phyloP scores from a whole-genome alignment of 495 filamentous ascomycete genomes.

The Polyplosphaeria fusca region DNA sequence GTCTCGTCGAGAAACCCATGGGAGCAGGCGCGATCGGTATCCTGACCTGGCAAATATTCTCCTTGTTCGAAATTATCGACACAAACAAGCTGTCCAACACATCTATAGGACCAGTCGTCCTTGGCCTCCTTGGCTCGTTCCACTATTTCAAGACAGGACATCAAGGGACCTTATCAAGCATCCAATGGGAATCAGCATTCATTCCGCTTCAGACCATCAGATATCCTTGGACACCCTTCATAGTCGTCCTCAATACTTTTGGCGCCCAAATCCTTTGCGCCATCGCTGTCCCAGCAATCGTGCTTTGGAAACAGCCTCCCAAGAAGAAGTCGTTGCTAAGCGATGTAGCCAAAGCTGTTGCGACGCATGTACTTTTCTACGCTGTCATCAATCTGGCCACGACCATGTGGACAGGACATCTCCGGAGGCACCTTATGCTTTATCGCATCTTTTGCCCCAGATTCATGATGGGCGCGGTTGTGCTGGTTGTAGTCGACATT shows the following conservation, averaged over 20 bases:
- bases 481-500: conserved; percentile 72
- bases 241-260: conserved; percentile 81
- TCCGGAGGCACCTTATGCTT: conserved; percentile 91
- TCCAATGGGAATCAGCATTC: conserved; percentile 98
- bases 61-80: conserved; percentile 83
- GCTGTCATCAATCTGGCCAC: conserved; percentile 77
- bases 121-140: conserved; percentile 82
- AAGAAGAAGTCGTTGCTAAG: conserved; percentile 60
- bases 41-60: conserved; percentile 78
- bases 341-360: conserved; percentile 64
- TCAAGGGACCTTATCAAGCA: conserved; percentile 79
- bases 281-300: conserved; percentile 71
- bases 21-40: conserved; percentile 78
- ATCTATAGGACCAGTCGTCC: conserved; percentile 75
- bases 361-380: conserved; percentile 73
- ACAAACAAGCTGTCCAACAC: conserved; percentile 65
- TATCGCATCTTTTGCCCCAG: conserved; percentile 91
- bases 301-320: conserved; percentile 75
- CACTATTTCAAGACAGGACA: conserved; percentile 98
- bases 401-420: conserved; percentile 79
- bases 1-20: conserved; percentile 91
- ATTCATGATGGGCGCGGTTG: conserved; percentile 78
- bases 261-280: conserved; percentile 83
- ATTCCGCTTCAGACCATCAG: conserved; percentile 76
- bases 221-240: conserved; percentile 84